Evolutionary conservation across 2,329 filamentous ascomycete species (phyloP), one percentile per base, ranked within the genome.

Genomic region (Penicillium polonicum): DNA sequence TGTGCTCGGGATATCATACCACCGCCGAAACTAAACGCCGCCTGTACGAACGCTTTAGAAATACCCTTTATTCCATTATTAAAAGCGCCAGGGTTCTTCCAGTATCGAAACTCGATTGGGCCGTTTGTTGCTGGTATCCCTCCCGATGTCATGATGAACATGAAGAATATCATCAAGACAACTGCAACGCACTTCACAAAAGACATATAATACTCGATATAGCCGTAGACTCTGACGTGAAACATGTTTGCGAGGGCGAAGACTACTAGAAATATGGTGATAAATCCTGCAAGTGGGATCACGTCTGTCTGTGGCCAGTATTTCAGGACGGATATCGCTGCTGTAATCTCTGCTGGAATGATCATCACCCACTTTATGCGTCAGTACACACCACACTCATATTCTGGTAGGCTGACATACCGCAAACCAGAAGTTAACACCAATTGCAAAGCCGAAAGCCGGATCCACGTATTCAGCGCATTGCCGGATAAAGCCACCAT

Each of bases 121-220:
- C 72, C 72, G 33, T 68, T 55, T 0, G 72, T 73, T 10, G 68
- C 70, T 13, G 67, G 31, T 41, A 73, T 68, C 2, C 71, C 71
- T 8, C 71, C 71, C 2, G 67, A 71, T 7, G 71, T 71, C 70
- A 73, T 73, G 57, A 73, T 72, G 48, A 73, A 70, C 62, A 72
- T 65, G 58, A 72, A 72, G 46, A 66, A 70, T 12, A 73, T 73
- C 66, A 72, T 70, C 29, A 68, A 61, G 15, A 73, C 45, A 12
- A 74, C 63, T 5, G 70, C 70, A 15, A 68, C 23, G 23, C 68
- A 67, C 55, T 74, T 72, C 56, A 70, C 58, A 42, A 71, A 72
- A 6, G 66, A 70, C 61, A 73, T 68, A n/a, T 58, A 63, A 46
- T 70, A 71, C 33, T 73, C 70, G 19, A 71, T 61, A 15, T 69